A percentile compares a stretch with the other conserved stretches of the same genome.
Evolutionary conservation across 208 protist genomes (phyloP).

Genomic region (Trypanosoma rangeli): DNA sequence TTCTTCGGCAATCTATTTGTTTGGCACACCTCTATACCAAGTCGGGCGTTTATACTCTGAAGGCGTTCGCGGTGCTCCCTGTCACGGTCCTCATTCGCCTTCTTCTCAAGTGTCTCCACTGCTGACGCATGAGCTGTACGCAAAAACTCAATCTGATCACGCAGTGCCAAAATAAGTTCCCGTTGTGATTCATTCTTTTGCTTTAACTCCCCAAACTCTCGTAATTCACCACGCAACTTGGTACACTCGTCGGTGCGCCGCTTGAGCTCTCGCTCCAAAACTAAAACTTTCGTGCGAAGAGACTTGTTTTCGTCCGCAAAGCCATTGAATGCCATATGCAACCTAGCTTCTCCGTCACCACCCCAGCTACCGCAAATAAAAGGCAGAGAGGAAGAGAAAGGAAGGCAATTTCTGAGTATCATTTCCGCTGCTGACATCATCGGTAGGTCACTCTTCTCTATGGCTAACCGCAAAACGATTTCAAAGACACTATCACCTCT

Average conservation of each 20-base stretch:
- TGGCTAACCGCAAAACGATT: not conserved
- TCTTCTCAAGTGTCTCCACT: conserved; percentile 38
- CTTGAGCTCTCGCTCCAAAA: conserved; percentile 60
- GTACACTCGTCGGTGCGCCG: conserved; percentile 61
- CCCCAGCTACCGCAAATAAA: not conserved
- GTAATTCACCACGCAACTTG: conserved; percentile 49
- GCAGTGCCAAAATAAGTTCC: conserved; percentile 53
- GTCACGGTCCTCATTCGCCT: conserved; percentile 40
- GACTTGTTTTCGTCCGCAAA: conserved; percentile 48
- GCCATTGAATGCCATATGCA: conserved; percentile 10
- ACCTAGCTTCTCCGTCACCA: not conserved
- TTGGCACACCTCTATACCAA: conserved; percentile 15
- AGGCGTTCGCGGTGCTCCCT: conserved; percentile 45
- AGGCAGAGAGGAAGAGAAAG: not conserved
- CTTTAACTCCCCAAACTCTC: conserved; percentile 36
- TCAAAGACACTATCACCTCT: too few relatives aligned
- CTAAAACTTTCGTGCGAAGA: conserved; percentile 53
- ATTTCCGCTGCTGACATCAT: too few relatives aligned
- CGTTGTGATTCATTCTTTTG: conserved; percentile 59
- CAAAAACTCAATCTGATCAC: conserved; percentile 37
- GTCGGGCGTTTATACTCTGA: conserved; percentile 16
- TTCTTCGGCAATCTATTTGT: not conserved
- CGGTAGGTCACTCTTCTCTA: not conserved
- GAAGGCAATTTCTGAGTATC: not conserved
- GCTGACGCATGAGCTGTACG: conserved; percentile 45